phyloP scores from a whole-genome alignment of 1,139 yeast species.

The Geotrichum fermentans region DNA sequence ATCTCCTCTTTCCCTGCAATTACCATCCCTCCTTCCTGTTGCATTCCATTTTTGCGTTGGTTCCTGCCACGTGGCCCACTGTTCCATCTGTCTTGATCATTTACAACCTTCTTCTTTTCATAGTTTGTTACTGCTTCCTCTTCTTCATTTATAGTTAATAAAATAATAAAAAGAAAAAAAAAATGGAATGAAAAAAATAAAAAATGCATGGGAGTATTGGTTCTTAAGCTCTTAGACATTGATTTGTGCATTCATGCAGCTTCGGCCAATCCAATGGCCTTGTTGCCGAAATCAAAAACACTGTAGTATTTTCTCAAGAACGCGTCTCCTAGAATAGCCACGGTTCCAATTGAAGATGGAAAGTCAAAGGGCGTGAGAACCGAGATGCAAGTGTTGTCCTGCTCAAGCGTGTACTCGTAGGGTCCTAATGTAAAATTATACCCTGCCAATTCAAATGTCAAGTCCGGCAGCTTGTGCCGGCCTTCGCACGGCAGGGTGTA shows the following conservation, averaged over 20 bases:
- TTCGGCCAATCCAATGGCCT: conserved; percentile 89
- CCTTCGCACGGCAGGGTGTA: conserved; percentile 83
- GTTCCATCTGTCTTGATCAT: conserved; percentile 1
- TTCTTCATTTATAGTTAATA: neutral
- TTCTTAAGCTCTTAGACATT: too few species aligned
- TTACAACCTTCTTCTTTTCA: neutral
- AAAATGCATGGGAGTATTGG: neutral
- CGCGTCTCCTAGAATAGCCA: conserved; percentile 95
- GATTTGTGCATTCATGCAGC: conserved; percentile 40
- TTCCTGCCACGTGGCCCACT: neutral
- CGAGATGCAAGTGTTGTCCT: conserved; percentile 90
- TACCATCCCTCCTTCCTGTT: neutral
- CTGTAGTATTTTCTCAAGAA: conserved; percentile 94
- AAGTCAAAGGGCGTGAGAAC: conserved; percentile 96
- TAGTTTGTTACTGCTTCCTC: conserved; percentile 11
- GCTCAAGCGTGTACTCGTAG: conserved; percentile 87
- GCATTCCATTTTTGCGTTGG: neutral
- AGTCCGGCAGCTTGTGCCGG: conserved; percentile 80
- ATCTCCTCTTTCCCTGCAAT: conserved; percentile 1
- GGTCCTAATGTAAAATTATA: conserved; percentile 84
- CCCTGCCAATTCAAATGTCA: conserved; percentile 84
- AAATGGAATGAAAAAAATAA: neutral
- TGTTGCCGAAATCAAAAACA: conserved; percentile 79
- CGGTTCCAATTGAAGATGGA: conserved; percentile 94
- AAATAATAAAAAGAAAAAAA: conserved; percentile 5